These are phyloP conservation scores for Globisporangium radiosum DNA, from an alignment of 352 stramenopile genomes.

Conservation along the genomic window DNA sequence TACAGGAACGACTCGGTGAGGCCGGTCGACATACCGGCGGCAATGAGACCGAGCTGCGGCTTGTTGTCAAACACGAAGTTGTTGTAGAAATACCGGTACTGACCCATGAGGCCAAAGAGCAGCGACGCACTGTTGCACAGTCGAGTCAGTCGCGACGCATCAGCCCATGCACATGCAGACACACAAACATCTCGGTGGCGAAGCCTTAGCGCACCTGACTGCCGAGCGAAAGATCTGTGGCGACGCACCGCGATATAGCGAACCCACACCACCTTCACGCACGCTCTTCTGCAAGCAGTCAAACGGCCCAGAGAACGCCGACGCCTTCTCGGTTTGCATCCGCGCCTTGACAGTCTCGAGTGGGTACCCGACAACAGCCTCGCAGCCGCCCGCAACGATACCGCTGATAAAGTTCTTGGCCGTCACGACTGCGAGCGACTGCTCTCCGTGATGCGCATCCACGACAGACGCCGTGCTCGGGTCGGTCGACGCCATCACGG, in stretches of 20 bases:
- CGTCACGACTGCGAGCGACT: slow-evolving; percentile 43
- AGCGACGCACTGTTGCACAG: slow-evolving; percentile 35
- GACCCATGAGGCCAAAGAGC: slow-evolving; percentile 66
- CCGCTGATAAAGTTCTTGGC: slow-evolving; percentile 62
- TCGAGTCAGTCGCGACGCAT: background rate
- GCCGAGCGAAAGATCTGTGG: slow-evolving; percentile 64
- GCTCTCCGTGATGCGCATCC: slow-evolving; percentile 5
- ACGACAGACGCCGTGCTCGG: background rate
- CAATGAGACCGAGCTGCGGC: slow-evolving; percentile 41
- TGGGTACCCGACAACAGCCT: slow-evolving; percentile 57
- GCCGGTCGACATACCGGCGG: slow-evolving; percentile 47
- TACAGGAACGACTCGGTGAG: slow-evolving; percentile 62
- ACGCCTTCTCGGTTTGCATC: slow-evolving; percentile 53
- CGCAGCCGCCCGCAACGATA: slow-evolving; percentile 45
- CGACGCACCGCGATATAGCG: slow-evolving; percentile 60
- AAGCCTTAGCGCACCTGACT: slow-evolving; percentile 29
- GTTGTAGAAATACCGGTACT: slow-evolving; percentile 70
- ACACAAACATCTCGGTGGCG: background rate
- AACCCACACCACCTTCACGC: slow-evolving; percentile 38
- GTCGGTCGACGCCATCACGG: slow-evolving; percentile 5
- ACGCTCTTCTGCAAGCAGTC: slow-evolving; percentile 58
- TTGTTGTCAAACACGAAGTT: slow-evolving; percentile 50
- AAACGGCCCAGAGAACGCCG: slow-evolving; percentile 32
- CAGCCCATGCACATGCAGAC: background rate
- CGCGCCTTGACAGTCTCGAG: slow-evolving; percentile 65